Evolutionary conservation across 352 stramenopile species (phyloP), one percentile per base, ranked within the genome.

Genomic region (Pythium brassicae): DNA sequence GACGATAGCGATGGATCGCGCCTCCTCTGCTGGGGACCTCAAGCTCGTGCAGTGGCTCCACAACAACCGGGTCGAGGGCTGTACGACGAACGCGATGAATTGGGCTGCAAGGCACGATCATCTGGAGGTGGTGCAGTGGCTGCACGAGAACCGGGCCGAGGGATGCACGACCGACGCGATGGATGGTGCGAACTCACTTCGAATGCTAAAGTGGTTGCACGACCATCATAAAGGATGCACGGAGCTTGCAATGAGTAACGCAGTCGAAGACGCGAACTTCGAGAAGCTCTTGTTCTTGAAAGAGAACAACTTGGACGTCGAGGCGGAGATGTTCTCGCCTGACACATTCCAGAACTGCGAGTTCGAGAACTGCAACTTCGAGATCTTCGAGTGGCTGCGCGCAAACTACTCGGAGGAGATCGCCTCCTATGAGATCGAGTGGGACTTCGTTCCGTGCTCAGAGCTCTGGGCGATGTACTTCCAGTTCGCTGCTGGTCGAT

Each of bases 241-340:
- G 10, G 56, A 55, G 11, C 45, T 2, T 17, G 44, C 71, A 40
- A 44, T 53, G 42, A 55, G 67, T 50, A 59, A 44, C 4, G 39
- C 14, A 22, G 39, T 44, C 14, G 39, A 44, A 3, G 39, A 44
- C 17, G 39, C 19, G 39, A 44, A 44, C 39, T 44, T 44, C 39
- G 39, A 44, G 39, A 44, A 44, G 39, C 39, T 44, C 19, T 14
- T 44, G 39, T 44, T 44, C 39, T n/a, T 44, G 39, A 44, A 44
- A 20, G 14, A 17, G 39, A 44, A 44, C 39, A 22, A n/a, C 17
- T 10, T 44, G 39, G 39, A 44, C 39, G 14, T 20, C 39, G 19
- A n/a, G 14, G 39, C 39, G 11, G 39, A 44, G 11, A 44, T 44
- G 14, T 44, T 44, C 19, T 44, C 19, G 4, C 14, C 20, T 14